A percentile compares a stretch with the other conserved stretches of the same genome.
These are phyloP conservation scores for Populus euphratica DNA, from an alignment of 345 rosid genomes.

Conservation along the genomic window DNA sequence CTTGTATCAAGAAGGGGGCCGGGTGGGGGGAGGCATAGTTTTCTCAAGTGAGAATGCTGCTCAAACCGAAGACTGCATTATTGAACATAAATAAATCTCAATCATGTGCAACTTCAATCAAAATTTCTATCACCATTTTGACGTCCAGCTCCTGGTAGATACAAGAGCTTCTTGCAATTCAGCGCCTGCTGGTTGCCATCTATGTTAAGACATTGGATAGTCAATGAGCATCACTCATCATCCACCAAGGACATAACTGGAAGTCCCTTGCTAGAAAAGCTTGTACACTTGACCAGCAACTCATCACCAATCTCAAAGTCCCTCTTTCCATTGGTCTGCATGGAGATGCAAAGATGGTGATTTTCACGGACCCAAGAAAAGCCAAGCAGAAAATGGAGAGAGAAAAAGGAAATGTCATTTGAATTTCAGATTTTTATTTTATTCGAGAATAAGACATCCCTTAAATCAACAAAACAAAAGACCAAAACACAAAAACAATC, in stretches of 20 bases:
- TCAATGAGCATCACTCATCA: constrained; percentile 9
- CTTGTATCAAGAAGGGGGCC: too few species aligned
- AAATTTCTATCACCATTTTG: not conserved
- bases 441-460: too few species aligned
- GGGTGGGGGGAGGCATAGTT: too few species aligned
- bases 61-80: not conserved
- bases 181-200: not conserved
- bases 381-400: not conserved
- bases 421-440: not conserved
- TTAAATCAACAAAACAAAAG: too few species aligned
- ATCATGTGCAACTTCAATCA: not conserved
- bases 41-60: not conserved
- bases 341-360: constrained; percentile 3
- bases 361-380: not conserved
- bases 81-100: not conserved
- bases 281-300: constrained; percentile 59
- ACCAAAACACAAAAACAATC: too few species aligned
- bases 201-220: not conserved
- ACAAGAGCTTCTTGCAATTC: not conserved
- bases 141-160: not conserved
- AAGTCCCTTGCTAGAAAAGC: constrained; percentile 73
- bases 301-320: constrained; percentile 54
- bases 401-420: not conserved
- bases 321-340: constrained; percentile 46
- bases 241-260: constrained; percentile 66